phyloP scores from a whole-genome alignment of 495 filamentous ascomycete genomes.

The Penicillium chermesinum region DNA sequence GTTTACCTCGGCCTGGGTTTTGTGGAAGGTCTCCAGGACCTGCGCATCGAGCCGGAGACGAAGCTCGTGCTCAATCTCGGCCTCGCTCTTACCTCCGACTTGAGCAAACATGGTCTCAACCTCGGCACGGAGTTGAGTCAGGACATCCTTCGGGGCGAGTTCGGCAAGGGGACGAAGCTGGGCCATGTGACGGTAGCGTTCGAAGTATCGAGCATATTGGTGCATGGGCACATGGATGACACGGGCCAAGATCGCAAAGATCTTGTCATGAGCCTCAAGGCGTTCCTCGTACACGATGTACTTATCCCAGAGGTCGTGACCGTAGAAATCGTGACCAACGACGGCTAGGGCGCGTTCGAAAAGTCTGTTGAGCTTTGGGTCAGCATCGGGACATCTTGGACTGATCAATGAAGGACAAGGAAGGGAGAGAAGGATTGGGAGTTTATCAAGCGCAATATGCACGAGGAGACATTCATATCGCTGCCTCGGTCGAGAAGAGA shows the following conservation, averaged over 20 bases:
- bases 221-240: slow-evolving; percentile 94
- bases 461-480: slow-evolving; percentile 52
- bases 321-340: slow-evolving; percentile 89
- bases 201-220: slow-evolving; percentile 93
- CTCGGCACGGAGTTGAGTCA: slow-evolving; percentile 65
- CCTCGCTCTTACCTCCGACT: slow-evolving; percentile 52
- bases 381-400: slow-evolving; percentile 23
- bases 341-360: slow-evolving; percentile 85
- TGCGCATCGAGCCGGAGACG: slow-evolving; percentile 71
- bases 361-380: slow-evolving; percentile 53
- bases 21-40: slow-evolving; percentile 75
- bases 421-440: slow-evolving; percentile 18
- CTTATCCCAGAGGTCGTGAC: slow-evolving; percentile 98
- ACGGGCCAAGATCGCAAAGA: slow-evolving; percentile 79
- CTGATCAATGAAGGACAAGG: slow-evolving; percentile 19
- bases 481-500: slow-evolving; percentile 30
- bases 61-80: slow-evolving; percentile 81
- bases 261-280: slow-evolving; percentile 76
- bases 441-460: slow-evolving; percentile 36
- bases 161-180: slow-evolving; percentile 67
- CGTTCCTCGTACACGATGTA: slow-evolving; percentile 95
- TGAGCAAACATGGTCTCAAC: slow-evolving; percentile 53
- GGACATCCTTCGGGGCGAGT: slow-evolving; percentile 61
- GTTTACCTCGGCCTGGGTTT: slow-evolving; percentile 80
- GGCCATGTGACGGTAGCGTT: slow-evolving; percentile 78